Percentiles rank a stretch among this genome's conserved stretches.
Evolutionary conservation across 2,329 filamentous ascomycete genomes (phyloP).

Genomic region (Tolypocladium cylindrosporum): DNA sequence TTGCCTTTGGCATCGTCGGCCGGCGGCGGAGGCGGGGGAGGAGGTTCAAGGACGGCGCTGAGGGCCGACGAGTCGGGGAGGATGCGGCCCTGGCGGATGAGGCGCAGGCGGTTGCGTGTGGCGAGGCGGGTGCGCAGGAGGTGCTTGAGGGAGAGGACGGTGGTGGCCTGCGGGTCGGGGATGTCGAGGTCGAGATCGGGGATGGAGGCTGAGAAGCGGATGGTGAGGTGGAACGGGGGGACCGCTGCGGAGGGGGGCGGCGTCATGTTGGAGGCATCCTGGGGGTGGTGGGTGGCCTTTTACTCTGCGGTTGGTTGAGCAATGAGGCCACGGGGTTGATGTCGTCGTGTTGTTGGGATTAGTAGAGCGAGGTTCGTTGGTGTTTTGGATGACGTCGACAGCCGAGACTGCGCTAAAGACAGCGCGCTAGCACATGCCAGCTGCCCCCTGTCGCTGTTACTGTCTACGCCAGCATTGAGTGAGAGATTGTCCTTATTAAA

Average conservation of each 20-base stretch:
- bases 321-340: not conserved
- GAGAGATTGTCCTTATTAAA: no score
- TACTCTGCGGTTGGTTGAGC: not conserved
- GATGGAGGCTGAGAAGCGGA: conserved; percentile 81
- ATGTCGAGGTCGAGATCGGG: conserved; percentile 78
- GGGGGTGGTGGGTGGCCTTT: not conserved
- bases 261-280: conserved; percentile 17
- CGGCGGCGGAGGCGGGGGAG: conserved; percentile 45
- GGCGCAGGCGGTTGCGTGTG: conserved; percentile 62
- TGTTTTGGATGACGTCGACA: not conserved
- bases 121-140: conserved; percentile 66
- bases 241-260: conserved; percentile 1
- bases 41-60: conserved; percentile 54
- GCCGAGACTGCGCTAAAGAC: not conserved
- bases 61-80: conserved; percentile 66
- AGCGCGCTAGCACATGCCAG: no score
- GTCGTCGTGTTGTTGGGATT: not conserved
- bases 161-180: conserved; percentile 54
- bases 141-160: conserved; percentile 70
- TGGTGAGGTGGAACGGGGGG: conserved; percentile 60
- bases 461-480: no score
- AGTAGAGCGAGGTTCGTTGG: not conserved
- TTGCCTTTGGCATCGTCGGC: conserved; percentile 17
- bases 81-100: conserved; percentile 84
- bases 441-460: no score